Evolutionary conservation across 2,329 filamentous ascomycete species (phyloP), one percentile per base, ranked within the genome.

Genomic region (Phoma herbarum): DNA sequence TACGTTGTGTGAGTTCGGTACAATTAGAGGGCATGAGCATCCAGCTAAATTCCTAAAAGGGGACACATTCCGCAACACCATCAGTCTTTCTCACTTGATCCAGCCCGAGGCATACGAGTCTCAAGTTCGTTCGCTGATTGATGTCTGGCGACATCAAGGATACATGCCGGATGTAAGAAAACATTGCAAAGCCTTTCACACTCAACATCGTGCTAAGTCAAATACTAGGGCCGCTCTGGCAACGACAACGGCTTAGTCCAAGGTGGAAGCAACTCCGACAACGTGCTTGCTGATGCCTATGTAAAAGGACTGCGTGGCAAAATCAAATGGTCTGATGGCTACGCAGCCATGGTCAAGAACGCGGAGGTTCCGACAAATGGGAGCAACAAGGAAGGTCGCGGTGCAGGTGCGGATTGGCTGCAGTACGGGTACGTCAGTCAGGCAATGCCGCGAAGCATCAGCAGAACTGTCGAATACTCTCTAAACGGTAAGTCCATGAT

Each of bases 271-370:
- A 90, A 90, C 68, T 84, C 85, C 3, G 89, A 91, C 70, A 91
- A 89, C 59, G 83, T 91, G 7, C 83, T 91, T 22, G 88, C 88
- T 2, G 89, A 91, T 68, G 88, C 88, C 0, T 91, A 86, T 62
- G 82, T 90, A 25, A 91, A 91, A 70, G 87, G 88, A 0, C 82
- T 90, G 3, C 80, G 82, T 1, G 52, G 50, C 2, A 85, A 83
- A 1, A 84, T 92, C 8, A 84, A 90, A 71, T 93, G 90, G 90
- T 73, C 81, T 2, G 84, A 83, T 9, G 90, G 86, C 0, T 92
- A 90, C 61, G 84, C 86, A 60, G 90, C 90, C 0, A 91, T 90
- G 86, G 77, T 85, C 6, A 88, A 85, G 56, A 85, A 91, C 63
- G 89, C 88, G 12, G 88, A 91, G 74, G 80, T 84, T 1, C 77